Evolutionary conservation across 164 flowering plant species (phyloP), one percentile per base, ranked within the genome.

Genomic region (Protea cynaroides): DNA sequence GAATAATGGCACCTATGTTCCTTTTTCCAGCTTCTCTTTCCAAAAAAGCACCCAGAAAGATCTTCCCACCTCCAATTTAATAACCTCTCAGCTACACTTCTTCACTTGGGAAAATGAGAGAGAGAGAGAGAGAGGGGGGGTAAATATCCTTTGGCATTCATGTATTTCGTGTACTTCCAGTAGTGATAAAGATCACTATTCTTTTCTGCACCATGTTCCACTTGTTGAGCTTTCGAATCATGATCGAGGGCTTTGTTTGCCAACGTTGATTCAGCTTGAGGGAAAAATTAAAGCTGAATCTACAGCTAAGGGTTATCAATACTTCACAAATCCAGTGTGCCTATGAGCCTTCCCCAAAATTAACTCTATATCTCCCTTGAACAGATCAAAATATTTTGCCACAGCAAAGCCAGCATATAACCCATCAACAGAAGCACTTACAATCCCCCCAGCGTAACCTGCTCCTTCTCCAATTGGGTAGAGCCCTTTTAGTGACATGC

Each of bases 401-500:
- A 90, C 82, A 8, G 92, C 92, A 74, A 92, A 90, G 55, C 97
- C 99, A 18, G 94, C 84, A 74, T 82, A 78, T 83, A 92, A 78
- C 58, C 99, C 99, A 77, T 95, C 99, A 9, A 92, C 97, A 25
- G 97, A 97, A 36, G 97, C 99, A 76, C 99, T 95, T 6, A 92
- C 86, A 51, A 95, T 92, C 25, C 99, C 99, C 68, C 99, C 99
- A 17, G 97, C 99, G 81, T 86, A 95, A 17, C 99, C 99, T 19
- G 99, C 99, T 37, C 99, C 97, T 86, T 95, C 99, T 67, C 99
- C 99, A 53, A 86, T 73, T 25, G 99, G 97, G 66, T 85, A 95
- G 0, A 95, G 82, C 43, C 97, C 94, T 74, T 79, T 82, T 38
- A 95, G n/a, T 3, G 90, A 83, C 1, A 74, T 77, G 82, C 97